These are phyloP conservation scores for Triticum turgidum DNA, from an alignment of 176 grass and related monocot species.

Conservation along the genomic window DNA sequence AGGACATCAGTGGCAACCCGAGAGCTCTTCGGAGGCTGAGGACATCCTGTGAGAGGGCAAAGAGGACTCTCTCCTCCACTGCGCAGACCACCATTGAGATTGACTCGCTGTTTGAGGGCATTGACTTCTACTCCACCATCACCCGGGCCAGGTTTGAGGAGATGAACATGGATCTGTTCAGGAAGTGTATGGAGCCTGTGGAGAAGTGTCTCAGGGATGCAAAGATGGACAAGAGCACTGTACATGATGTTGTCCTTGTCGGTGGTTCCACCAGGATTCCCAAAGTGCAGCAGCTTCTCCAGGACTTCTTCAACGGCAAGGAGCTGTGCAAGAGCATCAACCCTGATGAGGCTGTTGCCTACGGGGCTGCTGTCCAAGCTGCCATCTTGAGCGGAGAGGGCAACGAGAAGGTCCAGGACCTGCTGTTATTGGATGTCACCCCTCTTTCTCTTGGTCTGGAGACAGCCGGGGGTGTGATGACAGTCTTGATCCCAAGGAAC, in stretches of 20 bases:
- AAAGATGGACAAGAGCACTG: conserved; percentile 60
- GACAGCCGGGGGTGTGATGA: conserved; percentile 56
- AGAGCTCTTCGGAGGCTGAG: conserved; percentile 53
- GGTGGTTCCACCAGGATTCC: conserved; percentile 64
- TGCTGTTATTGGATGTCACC: conserved; percentile 52
- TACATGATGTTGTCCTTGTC: conserved; percentile 57
- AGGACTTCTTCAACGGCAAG: conserved; percentile 64
- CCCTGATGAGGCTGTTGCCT: conserved; percentile 54
- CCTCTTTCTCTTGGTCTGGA: conserved; percentile 54
- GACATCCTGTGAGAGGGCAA: conserved; percentile 60
- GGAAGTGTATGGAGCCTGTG: conserved; percentile 63
- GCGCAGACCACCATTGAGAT: conserved; percentile 70
- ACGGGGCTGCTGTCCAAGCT: conserved; percentile 50
- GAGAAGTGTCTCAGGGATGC: conserved; percentile 63
- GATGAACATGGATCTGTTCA: conserved; percentile 62
- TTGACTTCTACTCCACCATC: conserved; percentile 66
- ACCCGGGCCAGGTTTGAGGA: conserved; percentile 57
- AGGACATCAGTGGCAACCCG: conserved; percentile 63
- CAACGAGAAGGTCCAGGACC: conserved; percentile 72
- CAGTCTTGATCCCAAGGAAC: conserved; percentile 58
- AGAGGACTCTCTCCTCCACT: conserved; percentile 63
- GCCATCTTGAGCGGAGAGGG: conserved; percentile 64
- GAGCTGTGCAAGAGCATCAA: conserved; percentile 70
- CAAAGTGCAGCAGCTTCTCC: conserved; percentile 58
- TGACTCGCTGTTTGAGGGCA: conserved; percentile 40